Base-by-base conservation (phyloP, 371 early-diverging fungal species). In the Syncephalastrum monosporum region DNA sequence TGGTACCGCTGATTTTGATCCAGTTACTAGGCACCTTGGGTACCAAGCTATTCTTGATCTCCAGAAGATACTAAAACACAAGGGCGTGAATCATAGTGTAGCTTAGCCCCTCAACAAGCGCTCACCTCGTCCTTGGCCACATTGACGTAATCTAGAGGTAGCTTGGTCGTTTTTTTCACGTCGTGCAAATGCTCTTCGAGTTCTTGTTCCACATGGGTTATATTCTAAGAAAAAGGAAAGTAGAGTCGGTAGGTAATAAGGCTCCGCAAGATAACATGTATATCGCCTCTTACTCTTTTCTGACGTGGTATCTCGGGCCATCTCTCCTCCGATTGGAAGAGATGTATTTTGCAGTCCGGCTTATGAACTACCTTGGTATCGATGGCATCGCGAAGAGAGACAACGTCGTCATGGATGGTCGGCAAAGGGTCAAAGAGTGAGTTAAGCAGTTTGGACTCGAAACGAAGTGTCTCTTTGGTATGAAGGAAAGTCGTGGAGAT, bases 1-100 rank as follows among this genome's bases (percentile, higher is more conserved):
- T 92, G 3, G 92, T 92, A 60, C 83, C 84, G 47, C 86, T 89
- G 25, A 94, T 80, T 59, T 89, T 87, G 68, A 87, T 64, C 95
- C 95, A 94, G 25, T 80, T 61, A 10, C 59, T 63, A 0, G 95
- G 95, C 3, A 89, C 85, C 14, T 71, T 75, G 21, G 68, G 71
- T 2, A 71, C 71, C 16, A 68, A 58, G 8, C 73, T 59, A 56
- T 75, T 79, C 47, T 81, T 80, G 50, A 91, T 67, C 61, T 93
- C 92, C 14, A 92, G 68, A 56, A 85, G 74, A 50, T 84, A 89
- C 74, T 79, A 43, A 17, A 27, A 17, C 29, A 45, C 12, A 14
- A 12, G 24, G 24, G 21, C 3, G 29, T n/a, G 14, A 3, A 43
- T 51, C 4, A 50, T 17, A 17, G 12, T 19, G 23, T 2, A 41